Evolutionary conservation across 2,329 filamentous ascomycete genomes (phyloP).

Genomic region (Fusarium sp.): DNA sequence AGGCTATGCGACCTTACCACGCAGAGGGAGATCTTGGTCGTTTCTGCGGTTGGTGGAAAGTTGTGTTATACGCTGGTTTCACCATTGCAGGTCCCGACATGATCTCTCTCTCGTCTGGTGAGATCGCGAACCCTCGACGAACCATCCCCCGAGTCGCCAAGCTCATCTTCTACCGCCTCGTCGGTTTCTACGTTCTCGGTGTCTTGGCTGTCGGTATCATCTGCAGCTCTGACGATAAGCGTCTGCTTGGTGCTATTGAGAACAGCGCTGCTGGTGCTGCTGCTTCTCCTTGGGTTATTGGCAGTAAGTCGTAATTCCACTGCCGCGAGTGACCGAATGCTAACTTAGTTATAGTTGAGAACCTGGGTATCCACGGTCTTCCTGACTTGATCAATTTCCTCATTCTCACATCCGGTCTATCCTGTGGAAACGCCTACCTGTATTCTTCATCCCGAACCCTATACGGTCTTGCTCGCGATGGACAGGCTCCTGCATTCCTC

Average conservation of each 20-base stretch:
- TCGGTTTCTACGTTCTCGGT: conserved; percentile 77
- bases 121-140: conserved; percentile 73
- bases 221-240: conserved; percentile 62
- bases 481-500: conserved; percentile 63
- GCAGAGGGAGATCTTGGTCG: conserved; percentile 65
- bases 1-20: conserved; percentile 53
- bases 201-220: conserved; percentile 68
- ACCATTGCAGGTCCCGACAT: conserved; percentile 77
- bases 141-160: conserved; percentile 78
- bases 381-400: conserved; percentile 70
- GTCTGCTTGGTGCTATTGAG: conserved; percentile 57
- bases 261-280: conserved; percentile 67
- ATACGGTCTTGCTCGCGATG: conserved; percentile 61
- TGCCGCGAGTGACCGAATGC: background rate
- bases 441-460: conserved; percentile 61
- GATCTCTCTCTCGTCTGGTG: conserved; percentile 67
- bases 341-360: conserved; percentile 54
- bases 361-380: conserved; percentile 63
- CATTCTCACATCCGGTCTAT: conserved; percentile 66
- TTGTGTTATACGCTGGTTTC: conserved; percentile 76
- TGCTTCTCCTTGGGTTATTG: conserved; percentile 72
- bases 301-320: conserved; percentile 21
- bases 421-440: conserved; percentile 62
- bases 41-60: conserved; percentile 68
- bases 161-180: conserved; percentile 79